phyloP scores from a whole-genome alignment of 371 early-diverging fungal genomes.

The Umbelopsis sp. region DNA sequence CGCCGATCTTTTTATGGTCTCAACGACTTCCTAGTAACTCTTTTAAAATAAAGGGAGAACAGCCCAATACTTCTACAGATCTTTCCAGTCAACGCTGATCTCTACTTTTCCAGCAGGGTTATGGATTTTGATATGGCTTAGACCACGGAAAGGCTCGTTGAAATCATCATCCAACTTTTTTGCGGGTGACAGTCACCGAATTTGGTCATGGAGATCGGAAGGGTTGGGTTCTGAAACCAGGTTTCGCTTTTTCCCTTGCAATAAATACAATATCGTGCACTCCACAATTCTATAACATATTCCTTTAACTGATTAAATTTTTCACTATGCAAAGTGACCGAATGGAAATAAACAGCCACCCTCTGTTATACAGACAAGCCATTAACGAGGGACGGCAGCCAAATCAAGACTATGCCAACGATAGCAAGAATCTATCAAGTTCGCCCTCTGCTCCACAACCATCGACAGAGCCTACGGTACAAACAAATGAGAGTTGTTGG shows the following conservation, averaged over 20 bases:
- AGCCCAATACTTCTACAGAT: too few relatives aligned
- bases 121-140: too few relatives aligned
- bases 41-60: too few relatives aligned
- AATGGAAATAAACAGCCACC: constrained; percentile 18
- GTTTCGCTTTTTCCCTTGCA: not conserved
- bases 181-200: too few relatives aligned
- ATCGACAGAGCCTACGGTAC: not conserved
- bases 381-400: constrained; percentile 15
- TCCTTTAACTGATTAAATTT: not conserved
- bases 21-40: too few relatives aligned
- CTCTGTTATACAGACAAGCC: constrained; percentile 26
- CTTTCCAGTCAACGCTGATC: too few relatives aligned
- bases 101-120: too few relatives aligned
- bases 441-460: not conserved
- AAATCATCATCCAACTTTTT: too few relatives aligned
- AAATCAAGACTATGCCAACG: not conserved
- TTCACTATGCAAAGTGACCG: not conserved
- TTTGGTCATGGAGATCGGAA: too few relatives aligned
- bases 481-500: constrained; percentile 30
- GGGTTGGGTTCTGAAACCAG: not conserved
- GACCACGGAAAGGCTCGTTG: too few relatives aligned
- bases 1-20: too few relatives aligned
- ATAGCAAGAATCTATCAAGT: not conserved
- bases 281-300: not conserved
- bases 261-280: not conserved